Percentiles rank a stretch among this genome's conserved stretches.
These are phyloP conservation scores for Fusarium tuaranense DNA, from an alignment of 2,329 filamentous ascomycete genomes.

Conservation along the genomic window DNA sequence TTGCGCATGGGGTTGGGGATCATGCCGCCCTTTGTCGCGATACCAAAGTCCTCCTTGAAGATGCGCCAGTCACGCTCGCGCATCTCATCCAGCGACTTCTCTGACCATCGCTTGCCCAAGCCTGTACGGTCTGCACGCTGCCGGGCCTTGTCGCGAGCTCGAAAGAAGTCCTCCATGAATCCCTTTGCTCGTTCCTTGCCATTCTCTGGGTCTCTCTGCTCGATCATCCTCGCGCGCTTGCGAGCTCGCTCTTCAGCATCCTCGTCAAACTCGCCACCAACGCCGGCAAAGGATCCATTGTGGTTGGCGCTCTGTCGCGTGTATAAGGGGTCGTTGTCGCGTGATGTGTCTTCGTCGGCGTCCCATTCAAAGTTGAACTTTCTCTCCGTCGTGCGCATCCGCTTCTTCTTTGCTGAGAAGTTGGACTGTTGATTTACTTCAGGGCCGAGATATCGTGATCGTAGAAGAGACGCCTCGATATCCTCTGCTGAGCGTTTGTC, in stretches of 20 bases:
- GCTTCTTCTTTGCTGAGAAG: slow-evolving; percentile 96
- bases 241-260: slow-evolving; percentile 66
- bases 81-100: slow-evolving; percentile 94
- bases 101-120: slow-evolving; percentile 93
- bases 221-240: slow-evolving; percentile 75
- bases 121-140: slow-evolving; percentile 80
- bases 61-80: slow-evolving; percentile 98
- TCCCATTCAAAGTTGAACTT: slow-evolving; percentile 99
- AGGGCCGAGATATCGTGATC: slow-evolving; percentile 90
- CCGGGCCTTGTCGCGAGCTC: slow-evolving; percentile 70
- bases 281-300: slow-evolving; percentile 58
- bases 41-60: slow-evolving; percentile 99
- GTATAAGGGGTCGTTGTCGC: slow-evolving; percentile 81
- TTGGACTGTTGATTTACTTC: slow-evolving; percentile 85
- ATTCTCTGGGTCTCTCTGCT: slow-evolving; percentile 79
- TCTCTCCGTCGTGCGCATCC: slow-evolving; percentile 89
- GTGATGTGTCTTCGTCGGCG: slow-evolving; percentile 84
- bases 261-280: slow-evolving; percentile 64
- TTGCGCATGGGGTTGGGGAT: slow-evolving; percentile 97
- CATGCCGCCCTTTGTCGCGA: slow-evolving; percentile 89
- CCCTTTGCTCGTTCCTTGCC: slow-evolving; percentile 81
- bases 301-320: slow-evolving; percentile 46
- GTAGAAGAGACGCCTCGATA: slow-evolving; percentile 79
- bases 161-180: slow-evolving; percentile 84
- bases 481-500: slow-evolving; percentile 65